Conservation (phyloP, 352 stramenopile species). For the Globisporangium iwayamae region DNA sequence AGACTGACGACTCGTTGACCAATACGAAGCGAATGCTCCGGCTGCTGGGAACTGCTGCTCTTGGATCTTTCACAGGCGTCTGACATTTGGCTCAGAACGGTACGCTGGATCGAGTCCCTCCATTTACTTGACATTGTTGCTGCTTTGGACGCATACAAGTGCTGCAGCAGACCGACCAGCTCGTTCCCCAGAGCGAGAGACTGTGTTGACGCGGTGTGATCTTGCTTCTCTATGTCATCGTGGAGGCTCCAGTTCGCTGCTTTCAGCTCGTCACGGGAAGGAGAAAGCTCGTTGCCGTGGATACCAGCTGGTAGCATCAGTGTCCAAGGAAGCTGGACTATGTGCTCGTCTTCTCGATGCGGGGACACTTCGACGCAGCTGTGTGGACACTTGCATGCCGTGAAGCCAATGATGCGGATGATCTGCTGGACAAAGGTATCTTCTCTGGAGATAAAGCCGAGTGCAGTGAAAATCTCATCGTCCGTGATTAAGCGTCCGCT, state of each 20-base stretch:
- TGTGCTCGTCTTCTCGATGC: background rate
- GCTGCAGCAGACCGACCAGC: conserved; percentile 8
- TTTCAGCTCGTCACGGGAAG: background rate
- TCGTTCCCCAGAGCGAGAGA: conserved; percentile 11
- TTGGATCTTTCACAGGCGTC: background rate
- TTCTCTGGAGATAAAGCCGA: conserved; percentile 24
- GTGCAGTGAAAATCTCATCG: background rate
- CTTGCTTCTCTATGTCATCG: conserved; percentile 2
- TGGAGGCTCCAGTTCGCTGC: conserved; percentile 9
- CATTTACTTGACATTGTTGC: background rate
- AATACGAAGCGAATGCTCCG: conserved; percentile 17
- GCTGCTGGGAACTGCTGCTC: background rate
- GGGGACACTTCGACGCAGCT: background rate
- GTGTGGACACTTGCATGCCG: conserved; percentile 25
- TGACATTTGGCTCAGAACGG: background rate
- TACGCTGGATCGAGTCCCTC: conserved; percentile 12
- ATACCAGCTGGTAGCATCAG: conserved; percentile 28
- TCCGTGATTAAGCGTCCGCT: background rate
- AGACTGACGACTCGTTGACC: conserved; percentile 20
- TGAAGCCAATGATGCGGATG: conserved; percentile 44
- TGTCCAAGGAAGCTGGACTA: conserved; percentile 20
- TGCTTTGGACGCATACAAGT: conserved; percentile 4
- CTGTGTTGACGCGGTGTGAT: background rate
- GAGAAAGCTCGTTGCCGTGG: conserved; percentile 30
- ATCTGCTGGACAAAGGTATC: conserved; percentile 45